Evolutionary conservation across 441 rosid species (phyloP).

Genomic region (Gossypium gossypioides): DNA sequence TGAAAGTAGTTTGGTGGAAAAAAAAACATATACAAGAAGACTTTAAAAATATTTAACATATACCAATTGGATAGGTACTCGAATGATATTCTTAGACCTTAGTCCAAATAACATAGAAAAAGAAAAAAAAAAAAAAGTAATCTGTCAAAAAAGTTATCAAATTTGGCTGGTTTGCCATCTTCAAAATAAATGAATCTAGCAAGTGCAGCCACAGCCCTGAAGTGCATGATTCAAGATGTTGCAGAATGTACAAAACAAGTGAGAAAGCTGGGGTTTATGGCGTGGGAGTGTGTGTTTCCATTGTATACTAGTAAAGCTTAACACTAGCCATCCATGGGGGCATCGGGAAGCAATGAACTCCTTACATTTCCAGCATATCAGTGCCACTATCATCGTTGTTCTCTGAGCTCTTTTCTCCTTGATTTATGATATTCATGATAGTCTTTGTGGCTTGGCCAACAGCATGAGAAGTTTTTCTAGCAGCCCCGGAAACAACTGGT

Average conservation of each 20-base stretch:
- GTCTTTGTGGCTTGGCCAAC: slow-evolving; percentile 73
- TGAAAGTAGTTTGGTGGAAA: not conserved
- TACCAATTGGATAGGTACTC: not conserved
- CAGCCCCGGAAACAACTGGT: slow-evolving; percentile 74
- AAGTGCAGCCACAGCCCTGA: not conserved
- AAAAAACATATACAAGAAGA: not conserved
- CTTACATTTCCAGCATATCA: slow-evolving; percentile 35
- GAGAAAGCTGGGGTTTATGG: not conserved
- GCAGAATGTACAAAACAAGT: not conserved
- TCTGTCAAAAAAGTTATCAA: not conserved
- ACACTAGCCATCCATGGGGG: not conserved
- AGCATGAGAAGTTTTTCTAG: slow-evolving; percentile 65
- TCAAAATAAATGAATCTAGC: not conserved
- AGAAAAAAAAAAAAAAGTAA: not conserved
- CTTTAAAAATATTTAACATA: not conserved
- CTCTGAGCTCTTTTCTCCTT: slow-evolving; percentile 34
- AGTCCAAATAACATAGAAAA: not conserved
- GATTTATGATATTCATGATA: slow-evolving; percentile 45
- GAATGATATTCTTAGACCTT: too few relatives aligned
- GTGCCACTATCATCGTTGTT: slow-evolving; percentile 30
- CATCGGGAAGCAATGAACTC: not conserved
- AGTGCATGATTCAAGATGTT: not conserved
- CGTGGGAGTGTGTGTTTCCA: not conserved
- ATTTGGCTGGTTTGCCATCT: not conserved
- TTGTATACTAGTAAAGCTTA: not conserved